A percentile compares a stretch with the other conserved stretches of the same genome.
Evolutionary conservation across 1,284 basidiomycete species (phyloP).

Genomic region (Pulchroboletus neoregius): DNA sequence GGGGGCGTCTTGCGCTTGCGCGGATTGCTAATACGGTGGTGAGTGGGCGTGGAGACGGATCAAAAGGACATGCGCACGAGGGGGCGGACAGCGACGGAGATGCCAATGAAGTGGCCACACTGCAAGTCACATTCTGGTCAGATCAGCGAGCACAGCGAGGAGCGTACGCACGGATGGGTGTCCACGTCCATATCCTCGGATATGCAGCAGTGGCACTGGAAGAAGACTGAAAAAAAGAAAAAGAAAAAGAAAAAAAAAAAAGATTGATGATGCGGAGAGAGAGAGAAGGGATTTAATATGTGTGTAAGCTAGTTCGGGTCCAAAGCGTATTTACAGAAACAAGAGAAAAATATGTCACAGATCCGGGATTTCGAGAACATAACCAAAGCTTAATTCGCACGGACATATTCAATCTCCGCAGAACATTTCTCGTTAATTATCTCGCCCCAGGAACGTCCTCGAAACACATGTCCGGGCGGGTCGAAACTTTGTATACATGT

Average conservation of each 20-base stretch:
- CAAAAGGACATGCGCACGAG: slow-evolving; percentile 23
- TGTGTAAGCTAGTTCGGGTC: slow-evolving; percentile 35
- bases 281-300: slow-evolving; percentile 34
- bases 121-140: slow-evolving; percentile 12
- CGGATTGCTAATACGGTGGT: slow-evolving; percentile 24
- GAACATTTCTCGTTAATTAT: slow-evolving; percentile 30
- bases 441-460: slow-evolving; percentile 31
- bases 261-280: slow-evolving; percentile 15
- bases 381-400: slow-evolving; percentile 36
- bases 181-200: slow-evolving; percentile 21
- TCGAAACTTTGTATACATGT: slow-evolving; percentile 22
- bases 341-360: slow-evolving; percentile 41
- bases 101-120: slow-evolving; percentile 14
- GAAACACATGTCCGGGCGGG: slow-evolving; percentile 20
- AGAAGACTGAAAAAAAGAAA: not conserved
- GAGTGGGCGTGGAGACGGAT: slow-evolving; percentile 19
- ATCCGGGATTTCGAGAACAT: slow-evolving; percentile 40
- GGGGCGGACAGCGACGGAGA: slow-evolving; percentile 15
- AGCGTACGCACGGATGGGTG: slow-evolving; percentile 20
- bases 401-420: slow-evolving; percentile 35
- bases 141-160: slow-evolving; percentile 16
- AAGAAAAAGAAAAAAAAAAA: slow-evolving; percentile 4
- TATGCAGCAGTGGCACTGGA: slow-evolving; percentile 8
- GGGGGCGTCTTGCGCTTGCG: slow-evolving; percentile 44
- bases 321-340: slow-evolving; percentile 40